Conservation (phyloP, 2,329 filamentous ascomycete genomes). For the Calonectria multiphialidica region DNA sequence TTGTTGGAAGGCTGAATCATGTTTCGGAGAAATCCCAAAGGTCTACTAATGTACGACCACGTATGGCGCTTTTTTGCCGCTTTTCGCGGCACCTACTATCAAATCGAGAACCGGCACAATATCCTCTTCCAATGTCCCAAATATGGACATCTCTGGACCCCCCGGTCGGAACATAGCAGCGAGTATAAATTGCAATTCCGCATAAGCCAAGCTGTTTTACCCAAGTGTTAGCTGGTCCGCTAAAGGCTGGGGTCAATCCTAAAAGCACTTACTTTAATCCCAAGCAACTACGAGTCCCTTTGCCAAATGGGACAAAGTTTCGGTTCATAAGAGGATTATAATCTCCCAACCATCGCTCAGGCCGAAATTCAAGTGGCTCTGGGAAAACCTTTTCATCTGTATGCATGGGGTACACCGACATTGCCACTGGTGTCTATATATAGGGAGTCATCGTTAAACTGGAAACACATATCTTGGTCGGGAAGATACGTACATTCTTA, state of each 20-base stretch:
- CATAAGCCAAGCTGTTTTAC: not conserved
- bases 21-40: too few species aligned
- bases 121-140: too few species aligned
- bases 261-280: not conserved
- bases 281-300: not conserved
- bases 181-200: not conserved
- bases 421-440: not conserved
- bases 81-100: too few species aligned
- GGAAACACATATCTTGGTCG: too few species aligned
- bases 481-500: not conserved
- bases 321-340: not conserved
- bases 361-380: not conserved
- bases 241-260: not conserved
- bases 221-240: not conserved
- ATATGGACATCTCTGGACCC: too few species aligned
- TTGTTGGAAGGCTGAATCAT: too few species aligned
- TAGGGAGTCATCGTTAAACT: too few species aligned
- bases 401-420: not conserved
- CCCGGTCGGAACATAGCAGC: not conserved
- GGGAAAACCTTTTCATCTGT: not conserved
- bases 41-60: too few species aligned
- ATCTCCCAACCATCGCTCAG: not conserved
- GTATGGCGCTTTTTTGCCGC: too few species aligned
- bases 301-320: not conserved
- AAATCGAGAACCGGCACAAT: too few species aligned